phyloP scores from a whole-genome alignment of 129 eudicot genomes.

The Scalesia atractyloides region DNA sequence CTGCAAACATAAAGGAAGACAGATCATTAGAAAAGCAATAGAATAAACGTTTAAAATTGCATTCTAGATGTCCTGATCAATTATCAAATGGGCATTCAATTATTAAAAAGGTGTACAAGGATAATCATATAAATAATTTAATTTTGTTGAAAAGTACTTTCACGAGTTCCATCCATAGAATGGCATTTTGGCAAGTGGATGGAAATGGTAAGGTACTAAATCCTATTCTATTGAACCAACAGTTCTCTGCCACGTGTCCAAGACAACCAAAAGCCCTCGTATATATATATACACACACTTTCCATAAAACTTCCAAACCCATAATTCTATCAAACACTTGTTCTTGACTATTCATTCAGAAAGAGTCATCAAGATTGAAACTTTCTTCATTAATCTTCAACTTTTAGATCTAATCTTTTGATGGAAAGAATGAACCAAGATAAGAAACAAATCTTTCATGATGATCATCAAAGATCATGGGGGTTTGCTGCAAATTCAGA shows the following conservation, averaged over 20 bases:
- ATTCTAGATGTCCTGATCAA: conserved; percentile 24
- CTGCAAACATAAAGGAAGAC: too few relatives aligned
- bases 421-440: conserved; percentile 31
- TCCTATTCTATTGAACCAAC: conserved; percentile 23
- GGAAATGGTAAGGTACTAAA: conserved; percentile 24
- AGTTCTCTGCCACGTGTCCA: conserved; percentile 29
- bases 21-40: too few relatives aligned
- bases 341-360: conserved; percentile 16
- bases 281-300: conserved; percentile 25
- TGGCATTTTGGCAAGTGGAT: conserved; percentile 33
- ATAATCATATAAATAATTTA: conserved; percentile 13
- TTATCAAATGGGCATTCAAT: conserved; percentile 12
- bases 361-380: conserved; percentile 23
- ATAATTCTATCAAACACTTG: conserved; percentile 16
- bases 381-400: conserved; percentile 20
- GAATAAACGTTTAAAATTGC: too few relatives aligned
- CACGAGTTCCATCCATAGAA: conserved; percentile 26
- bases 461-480: conserved; percentile 22
- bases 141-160: not conserved
- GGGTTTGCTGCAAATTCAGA: conserved; percentile 20
- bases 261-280: conserved; percentile 14
- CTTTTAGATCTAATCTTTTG: not conserved
- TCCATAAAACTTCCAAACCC: conserved; percentile 24
- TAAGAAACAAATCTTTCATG: conserved; percentile 17
- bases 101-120: conserved; percentile 29